These are phyloP conservation scores for Daldinia sp. DNA, from an alignment of 2,329 filamentous ascomycete species.

Conservation along the genomic window DNA sequence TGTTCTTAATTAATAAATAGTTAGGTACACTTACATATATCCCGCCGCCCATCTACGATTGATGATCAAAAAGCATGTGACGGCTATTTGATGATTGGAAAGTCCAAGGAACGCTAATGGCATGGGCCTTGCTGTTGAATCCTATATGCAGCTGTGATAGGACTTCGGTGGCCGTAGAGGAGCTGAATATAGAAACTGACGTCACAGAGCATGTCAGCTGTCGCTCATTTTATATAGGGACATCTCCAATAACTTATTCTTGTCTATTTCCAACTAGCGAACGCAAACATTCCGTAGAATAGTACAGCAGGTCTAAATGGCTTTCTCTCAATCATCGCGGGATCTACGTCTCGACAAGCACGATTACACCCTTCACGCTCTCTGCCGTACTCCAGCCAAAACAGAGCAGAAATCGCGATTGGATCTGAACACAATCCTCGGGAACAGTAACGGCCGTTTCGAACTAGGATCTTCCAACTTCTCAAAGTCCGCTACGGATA, in stretches of 20 bases:
- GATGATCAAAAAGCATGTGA: not conserved
- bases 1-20: no score
- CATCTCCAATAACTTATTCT: not conserved
- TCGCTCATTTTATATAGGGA: not conserved
- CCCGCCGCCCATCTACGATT: not conserved
- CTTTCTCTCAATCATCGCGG: not conserved
- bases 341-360: not conserved
- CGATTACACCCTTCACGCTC: not conserved
- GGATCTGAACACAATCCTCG: not conserved
- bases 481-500: not conserved
- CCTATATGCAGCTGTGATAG: not conserved
- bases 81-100: not conserved
- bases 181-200: not conserved
- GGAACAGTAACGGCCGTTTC: not conserved
- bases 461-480: not conserved
- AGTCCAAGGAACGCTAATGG: not conserved
- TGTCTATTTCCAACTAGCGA: not conserved
- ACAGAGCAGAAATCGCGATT: not conserved
- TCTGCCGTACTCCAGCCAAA: not conserved
- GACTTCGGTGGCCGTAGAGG: not conserved
- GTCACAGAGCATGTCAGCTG: conserved; percentile 2
- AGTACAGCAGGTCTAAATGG: not conserved
- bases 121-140: not conserved
- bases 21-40: no score
- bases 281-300: no score